phyloP scores from a whole-genome alignment of 2,329 filamentous ascomycete genomes.

The Cercospora zeae-maydis region DNA sequence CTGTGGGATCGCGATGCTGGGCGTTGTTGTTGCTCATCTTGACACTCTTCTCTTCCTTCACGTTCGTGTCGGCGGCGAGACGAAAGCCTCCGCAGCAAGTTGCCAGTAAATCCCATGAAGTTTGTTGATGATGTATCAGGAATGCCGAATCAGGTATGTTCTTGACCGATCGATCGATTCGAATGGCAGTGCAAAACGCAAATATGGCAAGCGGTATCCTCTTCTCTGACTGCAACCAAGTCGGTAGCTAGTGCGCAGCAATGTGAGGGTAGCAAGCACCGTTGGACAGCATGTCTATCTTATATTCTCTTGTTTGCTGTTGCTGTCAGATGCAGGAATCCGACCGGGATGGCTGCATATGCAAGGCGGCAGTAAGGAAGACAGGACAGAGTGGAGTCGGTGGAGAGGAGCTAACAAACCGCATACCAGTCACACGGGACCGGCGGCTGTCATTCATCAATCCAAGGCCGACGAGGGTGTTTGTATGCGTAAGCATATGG shows the following conservation, averaged over 20 bases:
- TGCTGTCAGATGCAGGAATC: slow-evolving; percentile 16
- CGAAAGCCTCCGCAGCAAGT: slow-evolving; percentile 9
- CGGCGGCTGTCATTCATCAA: slow-evolving; percentile 3
- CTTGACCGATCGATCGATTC: neutral
- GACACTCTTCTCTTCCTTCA: neutral
- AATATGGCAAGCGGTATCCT: neutral
- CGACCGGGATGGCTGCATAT: slow-evolving; percentile 17
- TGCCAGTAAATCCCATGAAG: slow-evolving; percentile 15
- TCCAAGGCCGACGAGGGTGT: neutral
- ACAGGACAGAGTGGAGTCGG: neutral
- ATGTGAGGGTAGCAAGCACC: slow-evolving; percentile 8
- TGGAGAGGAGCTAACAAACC: slow-evolving; percentile 5
- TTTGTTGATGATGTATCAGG: slow-evolving; percentile 2
- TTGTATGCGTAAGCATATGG: neutral
- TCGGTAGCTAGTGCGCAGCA: slow-evolving; percentile 1
- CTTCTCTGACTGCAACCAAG: slow-evolving; percentile 4
- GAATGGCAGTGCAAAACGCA: neutral
- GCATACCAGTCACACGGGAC: slow-evolving; percentile 12
- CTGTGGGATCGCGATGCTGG: neutral
- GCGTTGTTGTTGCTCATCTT: slow-evolving; percentile 10
- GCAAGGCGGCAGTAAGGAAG: slow-evolving; percentile 7
- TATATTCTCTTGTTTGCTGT: slow-evolving; percentile 18
- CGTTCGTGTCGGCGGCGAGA: slow-evolving; percentile 2
- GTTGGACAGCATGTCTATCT: slow-evolving; percentile 11
- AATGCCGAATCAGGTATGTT: neutral